phyloP scores from a whole-genome alignment of 169 alveolate genomes.

The Eimeria praecox region DNA sequence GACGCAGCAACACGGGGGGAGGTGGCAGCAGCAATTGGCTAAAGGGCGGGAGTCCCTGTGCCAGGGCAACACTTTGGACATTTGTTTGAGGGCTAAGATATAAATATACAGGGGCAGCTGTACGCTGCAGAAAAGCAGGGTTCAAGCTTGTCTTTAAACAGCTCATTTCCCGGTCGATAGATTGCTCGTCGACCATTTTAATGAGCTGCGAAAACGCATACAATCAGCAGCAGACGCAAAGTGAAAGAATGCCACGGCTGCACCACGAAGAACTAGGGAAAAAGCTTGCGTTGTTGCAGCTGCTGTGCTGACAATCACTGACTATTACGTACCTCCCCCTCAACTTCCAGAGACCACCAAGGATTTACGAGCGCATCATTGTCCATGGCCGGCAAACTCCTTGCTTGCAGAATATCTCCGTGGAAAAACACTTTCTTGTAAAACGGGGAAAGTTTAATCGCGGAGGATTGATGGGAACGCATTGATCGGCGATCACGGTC shows the following conservation, averaged over 20 bases:
- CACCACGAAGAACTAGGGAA: background rate
- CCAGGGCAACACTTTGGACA: conserved; percentile 1
- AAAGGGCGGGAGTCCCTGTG: conserved; percentile 28
- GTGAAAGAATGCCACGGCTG: background rate
- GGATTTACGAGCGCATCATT: conserved; percentile 75
- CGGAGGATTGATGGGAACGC: background rate
- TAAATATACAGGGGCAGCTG: conserved; percentile 58
- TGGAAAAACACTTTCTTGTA: conserved; percentile 64
- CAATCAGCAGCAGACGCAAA: background rate
- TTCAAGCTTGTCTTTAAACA: conserved; percentile 51
- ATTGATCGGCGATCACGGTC: background rate
- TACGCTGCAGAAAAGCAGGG: conserved; percentile 74
- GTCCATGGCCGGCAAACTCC: conserved; percentile 75
- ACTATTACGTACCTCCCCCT: conserved; percentile 57
- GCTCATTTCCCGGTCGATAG: conserved; percentile 63
- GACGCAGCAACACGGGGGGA: conserved; percentile 64
- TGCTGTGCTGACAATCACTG: background rate
- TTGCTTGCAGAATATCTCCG: conserved; percentile 72
- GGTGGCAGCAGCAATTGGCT: conserved; percentile 52
- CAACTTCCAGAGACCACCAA: conserved; percentile 70
- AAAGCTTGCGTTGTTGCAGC: background rate
- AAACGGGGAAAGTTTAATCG: conserved; percentile 34
- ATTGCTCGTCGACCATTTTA: conserved; percentile 49
- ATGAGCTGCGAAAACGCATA: conserved; percentile 25
- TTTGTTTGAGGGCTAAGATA: conserved; percentile 38